Evolutionary conservation across 2,329 filamentous ascomycete species (phyloP), one percentile per base, ranked within the genome.

Genomic region (Lachnellula cervina): DNA sequence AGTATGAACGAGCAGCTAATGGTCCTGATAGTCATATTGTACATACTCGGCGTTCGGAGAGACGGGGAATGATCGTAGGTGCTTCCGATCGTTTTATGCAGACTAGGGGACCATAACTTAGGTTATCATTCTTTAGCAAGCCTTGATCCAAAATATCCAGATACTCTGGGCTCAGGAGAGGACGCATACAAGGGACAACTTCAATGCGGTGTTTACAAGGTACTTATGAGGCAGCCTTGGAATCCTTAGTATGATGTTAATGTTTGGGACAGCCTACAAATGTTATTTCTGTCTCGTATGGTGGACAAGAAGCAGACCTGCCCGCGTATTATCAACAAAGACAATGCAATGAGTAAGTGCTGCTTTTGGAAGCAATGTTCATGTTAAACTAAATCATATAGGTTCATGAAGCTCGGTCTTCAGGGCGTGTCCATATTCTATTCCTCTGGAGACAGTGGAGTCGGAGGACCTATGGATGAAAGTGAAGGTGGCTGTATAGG

Each of bases 371-470:
- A 43, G 4, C n/a, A 17, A 17, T 4, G 8, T 17, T 16, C 13
- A n/a, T 16, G 16, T 19, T 9, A 13, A 17, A 17, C 17, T 44
- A 21, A 44, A n/a, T 13, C 16, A 21, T 17, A 4, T 21, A 44
- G 42, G 8, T 44, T 87, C 63, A 82, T 79, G 44, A 79, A 86
- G 62, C 80, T 88, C 34, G 84, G 83, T n/a, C 79, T 82, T 1
- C 81, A 84, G 42, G 86, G 86, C n/a, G 78, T 86, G 4, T 80
- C 80, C 21, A 74, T 88, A n/a, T 71, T 88, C 32, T 84, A 86
- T 66, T 76, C 80, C 6, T 81, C 79, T 2, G 83, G 84, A 6
- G 83, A 87, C 64, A 68, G 70, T 32, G 83, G 83, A 35, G 77
- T 84, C 13, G 81, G 58, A n/a, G 60, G 58, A 8, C 88, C 84